phyloP scores from a whole-genome alignment of 306 rosid species.

The Quillaja saponaria region DNA sequence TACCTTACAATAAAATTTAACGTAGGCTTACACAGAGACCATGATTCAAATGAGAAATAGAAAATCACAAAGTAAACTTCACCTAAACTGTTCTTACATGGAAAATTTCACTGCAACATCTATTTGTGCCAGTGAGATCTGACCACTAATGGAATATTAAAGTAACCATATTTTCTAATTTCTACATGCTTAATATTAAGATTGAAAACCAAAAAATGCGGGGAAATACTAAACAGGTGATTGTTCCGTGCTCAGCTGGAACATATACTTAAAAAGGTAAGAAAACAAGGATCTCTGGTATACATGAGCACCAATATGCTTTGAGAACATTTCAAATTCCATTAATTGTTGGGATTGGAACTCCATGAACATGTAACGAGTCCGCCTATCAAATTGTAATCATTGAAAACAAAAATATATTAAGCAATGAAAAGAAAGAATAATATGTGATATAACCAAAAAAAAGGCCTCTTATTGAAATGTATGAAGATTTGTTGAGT shows the following conservation, averaged over 20 bases:
- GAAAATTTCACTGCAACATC: not conserved
- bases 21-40: not conserved
- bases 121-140: not conserved
- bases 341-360: constrained; percentile 75
- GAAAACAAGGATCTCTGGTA: too few relatives aligned
- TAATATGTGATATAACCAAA: too few relatives aligned
- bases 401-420: not conserved
- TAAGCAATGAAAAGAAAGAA: not conserved
- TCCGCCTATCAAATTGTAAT: constrained; percentile 45
- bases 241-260: not conserved
- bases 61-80: not conserved
- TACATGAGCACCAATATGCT: constrained; percentile 76
- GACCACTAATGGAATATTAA: not conserved
- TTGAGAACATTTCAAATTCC: constrained; percentile 85
- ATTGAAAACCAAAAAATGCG: not conserved
- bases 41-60: not conserved
- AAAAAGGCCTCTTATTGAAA: too few relatives aligned
- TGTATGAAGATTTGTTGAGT: not conserved
- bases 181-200: not conserved
- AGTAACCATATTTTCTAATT: not conserved
- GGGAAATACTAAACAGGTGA: constrained; percentile 4
- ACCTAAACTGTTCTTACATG: not conserved
- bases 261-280: not conserved
- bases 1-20: not conserved
- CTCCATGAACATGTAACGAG: constrained; percentile 81